Percentiles rank a stretch among this genome's conserved stretches.
phyloP scores from a whole-genome alignment of 257 asterid genomes.

The Solanum pennellii region DNA sequence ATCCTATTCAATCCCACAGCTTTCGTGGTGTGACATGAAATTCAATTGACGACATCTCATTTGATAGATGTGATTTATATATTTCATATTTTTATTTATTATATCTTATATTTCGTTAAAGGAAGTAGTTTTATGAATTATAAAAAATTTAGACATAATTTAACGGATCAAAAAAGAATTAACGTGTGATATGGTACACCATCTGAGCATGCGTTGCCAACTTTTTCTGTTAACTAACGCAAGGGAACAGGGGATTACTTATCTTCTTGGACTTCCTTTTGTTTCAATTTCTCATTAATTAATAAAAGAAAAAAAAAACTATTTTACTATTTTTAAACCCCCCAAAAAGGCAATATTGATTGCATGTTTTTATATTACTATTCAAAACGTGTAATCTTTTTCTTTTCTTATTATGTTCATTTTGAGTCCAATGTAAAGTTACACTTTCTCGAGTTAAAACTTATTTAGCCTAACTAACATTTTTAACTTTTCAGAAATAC shows the following conservation, averaged over 20 bases:
- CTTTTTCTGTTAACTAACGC: slow-evolving; percentile 12
- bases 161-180: slow-evolving; percentile 10
- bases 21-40: background rate
- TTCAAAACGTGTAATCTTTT: background rate
- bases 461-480: background rate
- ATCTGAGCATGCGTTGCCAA: slow-evolving; percentile 25
- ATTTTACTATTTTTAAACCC: background rate
- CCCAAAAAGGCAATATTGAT: background rate
- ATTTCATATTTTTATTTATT: background rate
- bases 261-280: slow-evolving; percentile 2
- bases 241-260: background rate
- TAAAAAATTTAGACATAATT: background rate
- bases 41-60: background rate
- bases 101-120: background rate
- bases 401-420: background rate
- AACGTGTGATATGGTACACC: slow-evolving; percentile 3
- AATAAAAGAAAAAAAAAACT: background rate
- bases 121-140: background rate
- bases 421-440: background rate
- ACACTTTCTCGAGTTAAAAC: background rate
- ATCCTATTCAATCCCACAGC: background rate
- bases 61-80: background rate
- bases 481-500: background rate
- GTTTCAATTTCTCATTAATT: background rate
- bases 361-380: background rate